phyloP scores from a whole-genome alignment of 2,329 filamentous ascomycete genomes.

The Didymella exigua region DNA sequence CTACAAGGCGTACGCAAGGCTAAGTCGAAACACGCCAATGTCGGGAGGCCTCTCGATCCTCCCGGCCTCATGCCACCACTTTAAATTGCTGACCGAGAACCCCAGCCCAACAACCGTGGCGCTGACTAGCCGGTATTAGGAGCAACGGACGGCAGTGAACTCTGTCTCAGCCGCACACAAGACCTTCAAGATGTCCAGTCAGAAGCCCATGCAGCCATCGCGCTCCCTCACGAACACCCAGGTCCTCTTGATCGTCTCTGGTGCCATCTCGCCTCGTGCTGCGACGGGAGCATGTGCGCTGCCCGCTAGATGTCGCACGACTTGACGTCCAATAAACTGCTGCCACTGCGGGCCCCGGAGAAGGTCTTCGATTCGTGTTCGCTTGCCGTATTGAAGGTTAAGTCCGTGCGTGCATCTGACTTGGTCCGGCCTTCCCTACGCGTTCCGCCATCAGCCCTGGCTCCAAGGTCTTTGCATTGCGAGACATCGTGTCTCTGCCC shows the following conservation, averaged over 20 bases:
- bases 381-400: conserved; percentile 28
- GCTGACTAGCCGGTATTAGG: conserved; percentile 2
- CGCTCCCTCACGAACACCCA: conserved; percentile 2
- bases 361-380: conserved; percentile 26
- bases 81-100: conserved; percentile 22
- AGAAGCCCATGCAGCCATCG: not conserved
- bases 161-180: conserved; percentile 3
- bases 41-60: conserved; percentile 21
- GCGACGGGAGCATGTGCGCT: conserved; percentile 37
- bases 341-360: conserved; percentile 22
- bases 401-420: conserved; percentile 29
- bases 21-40: conserved; percentile 28
- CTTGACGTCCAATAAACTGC: conserved; percentile 26
- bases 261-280: conserved; percentile 26
- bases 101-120: conserved; percentile 9
- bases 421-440: conserved; percentile 26
- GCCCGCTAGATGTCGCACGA: conserved; percentile 41
- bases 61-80: conserved; percentile 16
- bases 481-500: conserved; percentile 31
- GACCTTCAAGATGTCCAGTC: not conserved
- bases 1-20: conserved; percentile 19
- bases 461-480: conserved; percentile 30
- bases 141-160: not conserved
- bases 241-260: conserved; percentile 9
- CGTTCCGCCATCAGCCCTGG: conserved; percentile 35